A percentile compares a stretch with the other conserved stretches of the same genome.
Evolutionary conservation across 805 yeast species (phyloP).

Genomic region (Candida alai): DNA sequence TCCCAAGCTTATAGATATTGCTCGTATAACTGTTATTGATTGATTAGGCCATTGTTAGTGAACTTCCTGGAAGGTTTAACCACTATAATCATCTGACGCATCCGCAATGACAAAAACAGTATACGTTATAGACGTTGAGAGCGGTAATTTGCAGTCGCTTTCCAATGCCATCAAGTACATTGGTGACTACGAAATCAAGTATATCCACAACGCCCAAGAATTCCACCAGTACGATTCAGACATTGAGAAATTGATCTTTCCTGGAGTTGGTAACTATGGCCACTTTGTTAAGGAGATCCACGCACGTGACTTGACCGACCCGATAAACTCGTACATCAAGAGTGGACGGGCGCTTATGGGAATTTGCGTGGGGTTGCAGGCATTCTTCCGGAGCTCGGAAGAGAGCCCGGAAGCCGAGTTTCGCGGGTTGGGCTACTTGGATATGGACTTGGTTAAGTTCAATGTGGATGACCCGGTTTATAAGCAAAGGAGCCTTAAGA

Average conservation of each 20-base stretch:
- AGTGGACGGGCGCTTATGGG: conserved; percentile 93
- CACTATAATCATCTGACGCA: conserved; percentile 1
- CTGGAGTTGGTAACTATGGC: conserved; percentile 98
- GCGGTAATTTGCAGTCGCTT: conserved; percentile 89
- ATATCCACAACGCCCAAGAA: conserved; percentile 58
- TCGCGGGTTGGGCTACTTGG: conserved; percentile 46
- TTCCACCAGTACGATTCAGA: conserved; percentile 36
- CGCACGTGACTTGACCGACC: conserved; percentile 58
- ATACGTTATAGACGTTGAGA: conserved; percentile 87
- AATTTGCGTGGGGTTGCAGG: conserved; percentile 93
- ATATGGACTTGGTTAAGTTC: conserved; percentile 53
- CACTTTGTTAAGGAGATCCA: conserved; percentile 78
- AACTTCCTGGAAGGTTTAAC: no score
- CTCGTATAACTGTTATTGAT: no score
- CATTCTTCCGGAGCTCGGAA: conserved; percentile 70
- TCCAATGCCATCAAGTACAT: conserved; percentile 78
- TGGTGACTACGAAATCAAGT: conserved; percentile 61
- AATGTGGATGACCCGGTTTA: conserved; percentile 32
- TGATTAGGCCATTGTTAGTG: no score
- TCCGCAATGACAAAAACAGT: conserved; percentile 30
- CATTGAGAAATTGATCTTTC: conserved; percentile 66
- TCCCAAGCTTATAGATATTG: no score
- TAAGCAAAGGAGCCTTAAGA: conserved; percentile 33
- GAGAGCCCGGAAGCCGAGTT: conserved; percentile 51
- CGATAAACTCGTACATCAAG: conserved; percentile 60